Evolutionary conservation across 2,329 filamentous ascomycete genomes (phyloP).

Genomic region (Zymoseptoria tritici): DNA sequence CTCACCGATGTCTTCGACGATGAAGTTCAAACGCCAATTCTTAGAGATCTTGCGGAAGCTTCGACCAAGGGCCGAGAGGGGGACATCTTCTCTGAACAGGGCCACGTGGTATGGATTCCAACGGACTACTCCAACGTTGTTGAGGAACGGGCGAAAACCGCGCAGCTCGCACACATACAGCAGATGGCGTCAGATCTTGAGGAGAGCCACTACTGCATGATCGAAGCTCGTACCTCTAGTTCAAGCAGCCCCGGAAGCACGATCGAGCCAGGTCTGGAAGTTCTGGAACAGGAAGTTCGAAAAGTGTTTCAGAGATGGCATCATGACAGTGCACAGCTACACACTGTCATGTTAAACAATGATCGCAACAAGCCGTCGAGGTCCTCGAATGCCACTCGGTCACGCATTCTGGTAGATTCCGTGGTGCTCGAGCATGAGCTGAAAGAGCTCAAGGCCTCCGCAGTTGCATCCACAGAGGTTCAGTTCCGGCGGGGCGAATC

Average conservation of each 20-base stretch:
- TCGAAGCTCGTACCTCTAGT: background rate
- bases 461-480: background rate
- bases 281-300: constrained; percentile 3
- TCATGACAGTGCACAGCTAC: constrained; percentile 1
- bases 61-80: constrained; percentile 5
- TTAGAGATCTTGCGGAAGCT: constrained; percentile 12
- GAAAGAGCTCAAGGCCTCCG: background rate
- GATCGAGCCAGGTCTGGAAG: background rate
- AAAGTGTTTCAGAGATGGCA: constrained; percentile 6
- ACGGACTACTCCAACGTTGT: constrained; percentile 4
- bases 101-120: constrained; percentile 14
- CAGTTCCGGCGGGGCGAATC: background rate
- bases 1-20: constrained; percentile 7
- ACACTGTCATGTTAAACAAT: background rate
- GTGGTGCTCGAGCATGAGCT: background rate
- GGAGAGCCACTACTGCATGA: constrained; percentile 4
- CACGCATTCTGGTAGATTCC: background rate
- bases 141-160: constrained; percentile 1
- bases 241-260: constrained; percentile 1
- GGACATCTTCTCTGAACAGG: constrained; percentile 12
- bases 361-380: background rate
- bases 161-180: background rate
- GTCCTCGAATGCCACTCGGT: background rate
- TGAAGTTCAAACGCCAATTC: constrained; percentile 10
- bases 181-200: constrained; percentile 6